These are phyloP conservation scores for Leishmania amazonensis DNA, from an alignment of 208 protist genomes.

Conservation along the genomic window DNA sequence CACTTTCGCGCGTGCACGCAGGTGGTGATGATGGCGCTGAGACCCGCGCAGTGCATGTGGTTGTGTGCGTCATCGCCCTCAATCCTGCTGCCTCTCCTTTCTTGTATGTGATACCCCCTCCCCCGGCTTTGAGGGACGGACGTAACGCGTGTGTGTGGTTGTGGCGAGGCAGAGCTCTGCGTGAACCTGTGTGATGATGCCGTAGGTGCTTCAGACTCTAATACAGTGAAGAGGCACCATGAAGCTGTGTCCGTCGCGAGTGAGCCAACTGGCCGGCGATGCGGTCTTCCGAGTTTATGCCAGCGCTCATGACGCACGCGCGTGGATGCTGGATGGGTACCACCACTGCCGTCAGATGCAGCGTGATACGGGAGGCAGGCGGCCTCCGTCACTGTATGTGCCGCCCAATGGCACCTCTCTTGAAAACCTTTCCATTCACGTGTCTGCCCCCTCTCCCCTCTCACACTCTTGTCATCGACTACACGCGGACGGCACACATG, in stretches of 20 bases:
- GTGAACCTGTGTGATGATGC: slow-evolving; percentile 1
- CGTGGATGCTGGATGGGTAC: background rate
- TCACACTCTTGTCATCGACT: background rate
- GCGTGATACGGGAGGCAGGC: background rate
- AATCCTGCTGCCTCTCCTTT: too few relatives aligned
- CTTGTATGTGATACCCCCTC: background rate
- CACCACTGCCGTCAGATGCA: background rate
- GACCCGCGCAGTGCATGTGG: background rate
- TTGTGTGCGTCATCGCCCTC: background rate
- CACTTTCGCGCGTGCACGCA: background rate
- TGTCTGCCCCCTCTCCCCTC: background rate
- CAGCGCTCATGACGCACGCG: background rate
- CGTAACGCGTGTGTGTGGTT: background rate
- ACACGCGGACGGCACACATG: background rate
- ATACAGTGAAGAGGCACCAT: background rate
- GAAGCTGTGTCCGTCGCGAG: background rate
- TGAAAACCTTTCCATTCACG: background rate
- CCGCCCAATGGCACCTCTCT: background rate
- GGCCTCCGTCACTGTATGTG: background rate
- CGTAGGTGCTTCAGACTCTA: background rate
- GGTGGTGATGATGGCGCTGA: background rate
- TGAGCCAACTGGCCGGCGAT: background rate
- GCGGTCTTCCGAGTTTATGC: background rate
- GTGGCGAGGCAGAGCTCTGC: background rate
- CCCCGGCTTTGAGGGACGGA: background rate